phyloP scores from a whole-genome alignment of 2,329 filamentous ascomycete species.

The Pseudogymnoascus sp. region DNA sequence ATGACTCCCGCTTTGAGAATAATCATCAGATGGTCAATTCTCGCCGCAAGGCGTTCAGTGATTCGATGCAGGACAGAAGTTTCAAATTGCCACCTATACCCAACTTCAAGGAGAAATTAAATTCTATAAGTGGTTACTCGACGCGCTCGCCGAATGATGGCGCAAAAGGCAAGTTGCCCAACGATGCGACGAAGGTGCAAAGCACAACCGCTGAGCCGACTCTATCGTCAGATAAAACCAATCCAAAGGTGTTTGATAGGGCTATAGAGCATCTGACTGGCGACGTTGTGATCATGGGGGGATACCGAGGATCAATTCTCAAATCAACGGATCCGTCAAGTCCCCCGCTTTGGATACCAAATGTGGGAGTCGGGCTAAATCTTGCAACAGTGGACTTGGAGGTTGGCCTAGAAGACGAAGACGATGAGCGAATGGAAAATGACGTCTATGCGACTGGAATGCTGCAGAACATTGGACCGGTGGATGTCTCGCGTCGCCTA shows the following conservation, averaged over 20 bases:
- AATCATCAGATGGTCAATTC: conserved; percentile 82
- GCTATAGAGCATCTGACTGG: conserved; percentile 66
- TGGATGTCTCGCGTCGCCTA: conserved; percentile 79
- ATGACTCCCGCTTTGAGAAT: conserved; percentile 73
- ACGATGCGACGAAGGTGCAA: background rate
- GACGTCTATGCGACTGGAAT: conserved; percentile 81
- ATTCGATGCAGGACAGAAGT: conserved; percentile 77
- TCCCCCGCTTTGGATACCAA: conserved; percentile 79
- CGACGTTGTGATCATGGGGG: conserved; percentile 81
- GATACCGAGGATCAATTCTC: conserved; percentile 84
- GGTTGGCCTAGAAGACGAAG: conserved; percentile 72
- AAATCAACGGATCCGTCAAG: conserved; percentile 74
- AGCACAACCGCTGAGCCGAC: background rate
- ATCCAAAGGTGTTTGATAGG: conserved; percentile 33
- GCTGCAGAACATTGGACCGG: conserved; percentile 83
- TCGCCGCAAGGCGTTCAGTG: conserved; percentile 80
- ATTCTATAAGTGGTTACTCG: conserved; percentile 15
- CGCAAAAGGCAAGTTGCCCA: background rate
- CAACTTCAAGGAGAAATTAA: conserved; percentile 17
- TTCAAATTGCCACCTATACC: conserved; percentile 61
- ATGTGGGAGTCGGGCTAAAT: conserved; percentile 86
- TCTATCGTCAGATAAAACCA: conserved; percentile 36
- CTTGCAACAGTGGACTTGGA: conserved; percentile 87
- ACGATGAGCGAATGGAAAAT: conserved; percentile 76
- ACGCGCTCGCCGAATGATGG: conserved; percentile 9